Evolutionary conservation across 2,329 filamentous ascomycete species (phyloP).

Genomic region (Conoideocrella luteorostrata): DNA sequence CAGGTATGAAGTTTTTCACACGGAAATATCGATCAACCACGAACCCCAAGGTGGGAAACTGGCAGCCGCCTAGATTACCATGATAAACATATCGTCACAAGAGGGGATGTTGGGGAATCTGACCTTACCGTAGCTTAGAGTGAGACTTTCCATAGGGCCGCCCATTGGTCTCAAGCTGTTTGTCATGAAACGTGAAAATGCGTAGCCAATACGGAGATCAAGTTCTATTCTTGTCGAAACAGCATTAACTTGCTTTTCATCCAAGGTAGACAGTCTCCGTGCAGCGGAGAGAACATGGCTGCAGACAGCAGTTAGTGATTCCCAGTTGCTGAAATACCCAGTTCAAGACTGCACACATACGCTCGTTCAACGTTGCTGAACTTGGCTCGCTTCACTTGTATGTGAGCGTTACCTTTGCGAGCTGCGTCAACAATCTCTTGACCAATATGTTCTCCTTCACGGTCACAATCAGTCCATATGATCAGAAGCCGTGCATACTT

Average conservation of each 20-base stretch:
- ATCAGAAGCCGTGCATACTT: slow-evolving; percentile 67
- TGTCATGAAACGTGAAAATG: slow-evolving; percentile 85
- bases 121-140: slow-evolving; percentile 74
- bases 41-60: slow-evolving; percentile 94
- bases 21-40: slow-evolving; percentile 94
- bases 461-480: slow-evolving; percentile 98
- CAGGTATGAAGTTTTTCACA: slow-evolving; percentile 88
- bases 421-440: slow-evolving; percentile 83
- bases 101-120: not conserved
- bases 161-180: slow-evolving; percentile 68
- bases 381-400: slow-evolving; percentile 76
- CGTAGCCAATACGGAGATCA: slow-evolving; percentile 84
- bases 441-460: slow-evolving; percentile 95
- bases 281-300: slow-evolving; percentile 86
- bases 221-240: slow-evolving; percentile 86
- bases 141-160: slow-evolving; percentile 54
- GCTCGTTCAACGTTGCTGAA: slow-evolving; percentile 96
- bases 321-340: slow-evolving; percentile 1
- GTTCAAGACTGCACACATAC: slow-evolving; percentile 37
- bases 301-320: slow-evolving; percentile 9
- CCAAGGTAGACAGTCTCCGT: slow-evolving; percentile 66
- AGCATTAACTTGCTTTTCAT: slow-evolving; percentile 80
- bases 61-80: slow-evolving; percentile 63
- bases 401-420: slow-evolving; percentile 60
- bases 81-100: not conserved